Conservation (phyloP, 495 filamentous ascomycete genomes). For the Neurospora hispaniola region DNA sequence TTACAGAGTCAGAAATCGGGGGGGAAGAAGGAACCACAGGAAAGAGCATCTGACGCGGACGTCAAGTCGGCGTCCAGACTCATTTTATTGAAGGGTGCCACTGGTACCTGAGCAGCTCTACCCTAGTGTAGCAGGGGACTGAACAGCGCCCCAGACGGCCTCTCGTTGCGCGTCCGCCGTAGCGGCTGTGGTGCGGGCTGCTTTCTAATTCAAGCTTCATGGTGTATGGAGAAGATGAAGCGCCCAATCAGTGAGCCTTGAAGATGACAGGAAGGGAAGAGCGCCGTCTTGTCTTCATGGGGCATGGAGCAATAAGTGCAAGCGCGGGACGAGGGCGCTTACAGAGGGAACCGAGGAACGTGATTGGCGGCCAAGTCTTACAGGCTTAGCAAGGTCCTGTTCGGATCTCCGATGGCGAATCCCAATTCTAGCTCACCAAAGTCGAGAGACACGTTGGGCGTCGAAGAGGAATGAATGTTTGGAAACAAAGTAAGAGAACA, state of each 20-base stretch:
- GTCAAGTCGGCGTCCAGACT: neutral
- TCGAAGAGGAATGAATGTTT: neutral
- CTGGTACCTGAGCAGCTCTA: neutral
- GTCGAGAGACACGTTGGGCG: neutral
- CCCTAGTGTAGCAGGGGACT: neutral
- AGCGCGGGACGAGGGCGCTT: conserved; percentile 22
- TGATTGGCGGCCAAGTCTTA: conserved; percentile 14
- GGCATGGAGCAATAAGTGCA: conserved; percentile 1
- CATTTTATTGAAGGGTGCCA: neutral
- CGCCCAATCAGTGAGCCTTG: conserved; percentile 10
- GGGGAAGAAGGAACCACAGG: neutral
- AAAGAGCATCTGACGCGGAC: neutral
- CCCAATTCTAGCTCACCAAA: neutral
- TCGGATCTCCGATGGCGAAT: neutral
- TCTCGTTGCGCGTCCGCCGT: neutral
- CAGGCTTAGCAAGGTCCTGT: neutral
- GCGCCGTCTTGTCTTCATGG: neutral
- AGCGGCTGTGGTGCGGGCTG: conserved; percentile 2
- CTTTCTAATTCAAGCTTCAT: conserved; percentile 14
- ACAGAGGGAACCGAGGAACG: neutral
- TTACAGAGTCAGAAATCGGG: neutral
- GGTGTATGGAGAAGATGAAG: neutral
- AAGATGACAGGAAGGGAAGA: neutral
- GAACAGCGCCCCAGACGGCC: neutral
- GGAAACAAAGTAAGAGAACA: neutral